A percentile compares a stretch with the other conserved stretches of the same genome.
Evolutionary conservation across 768 basidiomycete genomes (phyloP).

Genomic region (Tulasnella sp.): DNA sequence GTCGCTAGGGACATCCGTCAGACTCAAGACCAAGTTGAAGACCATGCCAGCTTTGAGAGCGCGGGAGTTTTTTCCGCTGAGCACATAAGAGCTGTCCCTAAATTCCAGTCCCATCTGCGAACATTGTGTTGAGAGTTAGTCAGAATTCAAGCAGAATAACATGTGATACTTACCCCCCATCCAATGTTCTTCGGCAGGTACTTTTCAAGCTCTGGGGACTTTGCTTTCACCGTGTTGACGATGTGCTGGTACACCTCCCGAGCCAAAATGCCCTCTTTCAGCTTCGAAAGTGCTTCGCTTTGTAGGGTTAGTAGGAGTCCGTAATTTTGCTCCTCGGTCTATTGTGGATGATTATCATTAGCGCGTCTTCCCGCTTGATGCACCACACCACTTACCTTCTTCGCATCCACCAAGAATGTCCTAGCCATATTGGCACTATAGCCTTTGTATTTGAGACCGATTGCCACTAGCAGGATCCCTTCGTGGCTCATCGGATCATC

Average conservation of each 20-base stretch:
- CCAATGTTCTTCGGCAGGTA: conserved; percentile 83
- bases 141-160: background rate
- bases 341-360: background rate
- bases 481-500: conserved; percentile 72
- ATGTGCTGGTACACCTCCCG: conserved; percentile 80
- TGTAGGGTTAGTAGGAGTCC: conserved; percentile 68
- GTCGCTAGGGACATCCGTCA: conserved; percentile 67
- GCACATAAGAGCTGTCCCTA: conserved; percentile 73
- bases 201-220: conserved; percentile 73
- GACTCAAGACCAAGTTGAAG: conserved; percentile 74
- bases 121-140: background rate
- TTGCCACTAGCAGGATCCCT: conserved; percentile 77
- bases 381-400: conserved; percentile 42
- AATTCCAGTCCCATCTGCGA: conserved; percentile 89
- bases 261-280: conserved; percentile 67
- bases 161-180: conserved; percentile 54
- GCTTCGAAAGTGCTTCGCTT: conserved; percentile 55
- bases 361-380: background rate
- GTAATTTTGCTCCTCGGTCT: conserved; percentile 92
- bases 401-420: conserved; percentile 92
- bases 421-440: conserved; percentile 90
- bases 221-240: conserved; percentile 55
- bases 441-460: conserved; percentile 85
- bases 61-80: conserved; percentile 71
- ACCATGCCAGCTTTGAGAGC: conserved; percentile 71